These are phyloP conservation scores for Lumnitzera racemosa DNA, from an alignment of 345 rosid genomes.

Conservation along the genomic window DNA sequence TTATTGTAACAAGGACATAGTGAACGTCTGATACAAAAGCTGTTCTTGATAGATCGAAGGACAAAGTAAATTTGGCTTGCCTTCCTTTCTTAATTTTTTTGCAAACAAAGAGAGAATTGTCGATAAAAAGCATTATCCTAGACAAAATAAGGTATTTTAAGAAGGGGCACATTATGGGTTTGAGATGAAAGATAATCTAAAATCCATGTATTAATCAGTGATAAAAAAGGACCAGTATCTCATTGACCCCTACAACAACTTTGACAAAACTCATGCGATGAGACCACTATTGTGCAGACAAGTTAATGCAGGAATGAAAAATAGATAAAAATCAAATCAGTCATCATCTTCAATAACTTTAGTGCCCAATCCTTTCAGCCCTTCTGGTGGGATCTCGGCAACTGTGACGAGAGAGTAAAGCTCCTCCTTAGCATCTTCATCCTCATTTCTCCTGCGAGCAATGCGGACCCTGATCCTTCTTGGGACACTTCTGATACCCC, in stretches of 20 bases:
- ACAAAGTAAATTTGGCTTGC: too few species aligned
- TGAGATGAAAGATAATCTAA: too few species aligned
- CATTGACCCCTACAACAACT: neutral
- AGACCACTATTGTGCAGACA: neutral
- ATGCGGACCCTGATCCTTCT: constrained; percentile 53
- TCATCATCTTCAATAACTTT: constrained; percentile 53
- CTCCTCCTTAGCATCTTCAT: constrained; percentile 63
- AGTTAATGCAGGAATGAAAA: neutral
- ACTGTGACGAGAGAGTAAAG: constrained; percentile 52
- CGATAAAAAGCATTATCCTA: too few species aligned
- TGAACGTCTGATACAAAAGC: too few species aligned
- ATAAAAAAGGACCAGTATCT: too few species aligned
- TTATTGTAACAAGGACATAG: too few species aligned
- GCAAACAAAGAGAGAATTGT: too few species aligned
- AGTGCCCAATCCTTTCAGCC: constrained; percentile 43
- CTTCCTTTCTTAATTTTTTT: too few species aligned
- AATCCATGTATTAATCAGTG: too few species aligned
- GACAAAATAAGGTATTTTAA: too few species aligned
- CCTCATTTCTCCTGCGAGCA: constrained; percentile 52
- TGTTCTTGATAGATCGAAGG: too few species aligned
- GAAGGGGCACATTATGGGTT: too few species aligned
- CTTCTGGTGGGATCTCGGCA: constrained; percentile 45
- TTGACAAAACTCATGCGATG: neutral
- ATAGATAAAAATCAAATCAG: constrained; percentile 22
- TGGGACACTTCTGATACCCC: constrained; percentile 47